Evolutionary conservation across 2,329 filamentous ascomycete species (phyloP).

Genomic region (Hypomyces rosellus): DNA sequence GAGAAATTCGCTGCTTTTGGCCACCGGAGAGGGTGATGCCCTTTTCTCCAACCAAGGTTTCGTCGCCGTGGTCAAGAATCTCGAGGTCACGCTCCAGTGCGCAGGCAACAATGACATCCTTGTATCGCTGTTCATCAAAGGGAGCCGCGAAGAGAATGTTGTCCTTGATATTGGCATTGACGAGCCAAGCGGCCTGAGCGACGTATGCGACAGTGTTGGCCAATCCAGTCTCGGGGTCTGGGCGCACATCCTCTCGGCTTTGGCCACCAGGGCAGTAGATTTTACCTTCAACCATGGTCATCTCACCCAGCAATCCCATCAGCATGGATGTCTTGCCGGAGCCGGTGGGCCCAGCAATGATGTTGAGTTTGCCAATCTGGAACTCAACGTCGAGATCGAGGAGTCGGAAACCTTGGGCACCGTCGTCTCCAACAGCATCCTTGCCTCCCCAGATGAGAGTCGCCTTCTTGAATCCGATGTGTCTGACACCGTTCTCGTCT

Average conservation of each 20-base stretch:
- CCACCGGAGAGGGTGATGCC: constrained; percentile 94
- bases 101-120: constrained; percentile 82
- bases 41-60: constrained; percentile 93
- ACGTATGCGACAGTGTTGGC: constrained; percentile 94
- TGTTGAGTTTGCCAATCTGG: constrained; percentile 77
- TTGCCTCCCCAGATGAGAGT: constrained; percentile 85
- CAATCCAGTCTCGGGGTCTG: constrained; percentile 76
- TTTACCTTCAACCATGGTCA: constrained; percentile 75
- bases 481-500: constrained; percentile 60
- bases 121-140: constrained; percentile 76
- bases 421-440: constrained; percentile 53
- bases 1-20: constrained; percentile 93
- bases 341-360: constrained; percentile 88
- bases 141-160: constrained; percentile 89
- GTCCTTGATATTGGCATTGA: constrained; percentile 91
- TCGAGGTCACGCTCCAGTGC: constrained; percentile 85
- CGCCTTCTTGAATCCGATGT: constrained; percentile 79
- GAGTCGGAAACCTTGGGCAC: constrained; percentile 71
- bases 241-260: constrained; percentile 76
- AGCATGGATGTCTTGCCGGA: constrained; percentile 93
- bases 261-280: constrained; percentile 81
- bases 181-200: constrained; percentile 92
- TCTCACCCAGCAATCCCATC: constrained; percentile 94
- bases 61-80: constrained; percentile 86
- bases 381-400: constrained; percentile 82